A percentile compares a stretch with the other conserved stretches of the same genome.
Conservation (phyloP, 2,329 filamentous ascomycete genomes). For the Pestalotiopsis sp. region DNA sequence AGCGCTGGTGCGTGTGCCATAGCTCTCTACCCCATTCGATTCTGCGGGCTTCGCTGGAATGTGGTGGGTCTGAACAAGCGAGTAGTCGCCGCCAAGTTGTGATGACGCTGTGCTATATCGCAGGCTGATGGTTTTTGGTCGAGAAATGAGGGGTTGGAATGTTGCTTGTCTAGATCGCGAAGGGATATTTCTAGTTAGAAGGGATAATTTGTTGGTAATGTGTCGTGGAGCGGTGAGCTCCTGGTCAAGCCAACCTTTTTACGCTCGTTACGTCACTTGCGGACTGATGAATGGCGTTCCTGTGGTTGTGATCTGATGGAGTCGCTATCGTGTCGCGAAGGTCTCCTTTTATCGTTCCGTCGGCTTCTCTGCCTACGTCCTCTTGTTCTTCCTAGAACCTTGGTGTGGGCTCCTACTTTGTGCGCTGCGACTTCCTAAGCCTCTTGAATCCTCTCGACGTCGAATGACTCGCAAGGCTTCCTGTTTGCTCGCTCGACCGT, state of each 20-base stretch:
- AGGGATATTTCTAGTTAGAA: background rate
- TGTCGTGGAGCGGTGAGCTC: background rate
- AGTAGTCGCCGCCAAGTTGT: background rate
- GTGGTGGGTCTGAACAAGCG: background rate
- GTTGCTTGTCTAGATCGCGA: background rate
- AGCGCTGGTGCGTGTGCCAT: conserved; percentile 62
- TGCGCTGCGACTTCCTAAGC: background rate
- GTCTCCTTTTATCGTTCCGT: background rate
- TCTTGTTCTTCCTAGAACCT: background rate
- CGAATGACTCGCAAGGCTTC: background rate
- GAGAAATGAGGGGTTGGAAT: conserved; percentile 1
- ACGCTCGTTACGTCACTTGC: background rate
- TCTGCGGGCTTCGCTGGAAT: background rate
- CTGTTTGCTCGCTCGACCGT: background rate
- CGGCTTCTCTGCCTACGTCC: background rate
- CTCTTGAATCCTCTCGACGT: background rate
- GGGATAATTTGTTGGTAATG: background rate
- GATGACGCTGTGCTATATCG: background rate
- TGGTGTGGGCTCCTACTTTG: background rate
- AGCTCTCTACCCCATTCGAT: conserved; percentile 33
- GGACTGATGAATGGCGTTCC: background rate
- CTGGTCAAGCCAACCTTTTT: background rate
- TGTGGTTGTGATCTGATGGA: background rate
- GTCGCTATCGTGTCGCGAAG: background rate
- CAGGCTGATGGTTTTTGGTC: background rate